Evolutionary conservation across 2,329 filamentous ascomycete species (phyloP), one percentile per base, ranked within the genome.

Genomic region (Corinectria fuckeliana): DNA sequence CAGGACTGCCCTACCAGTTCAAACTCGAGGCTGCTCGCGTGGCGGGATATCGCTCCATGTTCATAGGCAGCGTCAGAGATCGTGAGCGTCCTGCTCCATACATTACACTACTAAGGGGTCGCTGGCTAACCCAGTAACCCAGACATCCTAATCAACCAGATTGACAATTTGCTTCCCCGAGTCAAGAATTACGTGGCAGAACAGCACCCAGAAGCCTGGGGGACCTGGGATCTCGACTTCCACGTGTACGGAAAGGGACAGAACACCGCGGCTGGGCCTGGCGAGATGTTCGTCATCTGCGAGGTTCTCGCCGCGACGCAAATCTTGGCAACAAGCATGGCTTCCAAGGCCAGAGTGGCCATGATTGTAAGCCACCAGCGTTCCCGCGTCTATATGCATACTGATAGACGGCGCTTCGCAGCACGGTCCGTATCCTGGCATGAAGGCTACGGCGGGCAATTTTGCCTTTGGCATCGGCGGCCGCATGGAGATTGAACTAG

Each of bases 371-470:
- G 66, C 44, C 16, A n/a, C n/a, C n/a, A n/a, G n/a, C n/a, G n/a
- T n/a, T n/a, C n/a, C n/a, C n/a, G n/a, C n/a, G n/a, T n/a, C n/a
- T n/a, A n/a, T n/a, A n/a, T n/a, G n/a, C n/a, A n/a, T n/a, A n/a
- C n/a, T n/a, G n/a, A n/a, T n/a, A n/a, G n/a, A n/a, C n/a, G n/a
- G n/a, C n/a, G n/a, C 0, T 9, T 4, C 1, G 1, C 2, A 69
- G 66, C 83, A 86, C 60, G 78, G 72, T 0, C 74, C 78, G 0
- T 85, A 85, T 53, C 71, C 74, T 0, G 77, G 78, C 0, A 82
- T 85, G 64, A 79, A 80, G n/a, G 82, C 82, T 0, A 85, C 81
- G 0, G 74, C 77, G 0, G 84, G 83, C 0, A 85, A 85, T 58
- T 78, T 85, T 41, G 81, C 78, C 0, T 72, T 72, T 4, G 71